These are phyloP conservation scores for Cercospora citrullina DNA, from an alignment of 2,329 filamentous ascomycete genomes.

Conservation along the genomic window DNA sequence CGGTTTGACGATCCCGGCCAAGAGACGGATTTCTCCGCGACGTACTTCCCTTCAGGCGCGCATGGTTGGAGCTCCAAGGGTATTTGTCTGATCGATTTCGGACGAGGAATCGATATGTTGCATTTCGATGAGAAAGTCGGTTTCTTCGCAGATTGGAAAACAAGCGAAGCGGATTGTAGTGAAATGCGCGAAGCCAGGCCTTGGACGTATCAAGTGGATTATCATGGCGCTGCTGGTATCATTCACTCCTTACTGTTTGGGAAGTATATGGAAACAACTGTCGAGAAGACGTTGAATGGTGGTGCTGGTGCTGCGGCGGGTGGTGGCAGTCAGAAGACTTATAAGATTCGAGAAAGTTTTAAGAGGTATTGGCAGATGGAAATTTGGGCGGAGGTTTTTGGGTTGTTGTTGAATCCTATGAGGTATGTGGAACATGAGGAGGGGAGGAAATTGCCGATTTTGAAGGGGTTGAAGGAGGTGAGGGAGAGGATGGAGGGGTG, in stretches of 20 bases:
- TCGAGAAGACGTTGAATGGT: conserved; percentile 44
- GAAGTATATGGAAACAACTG: conserved; percentile 83
- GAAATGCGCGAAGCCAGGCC: conserved; percentile 93
- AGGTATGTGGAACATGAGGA: conserved; percentile 66
- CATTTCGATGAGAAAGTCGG: conserved; percentile 73
- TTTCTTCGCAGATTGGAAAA: conserved; percentile 96
- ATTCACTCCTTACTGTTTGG: conserved; percentile 89
- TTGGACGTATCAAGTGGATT: conserved; percentile 98
- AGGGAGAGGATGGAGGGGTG: conserved; percentile 81
- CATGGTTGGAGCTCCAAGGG: conserved; percentile 80
- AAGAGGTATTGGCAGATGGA: conserved; percentile 98
- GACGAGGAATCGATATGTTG: conserved; percentile 89
- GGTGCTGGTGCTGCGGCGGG: conserved; percentile 45
- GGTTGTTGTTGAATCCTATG: conserved; percentile 80
- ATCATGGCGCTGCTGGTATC: conserved; percentile 86
- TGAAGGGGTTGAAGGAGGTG: conserved; percentile 66
- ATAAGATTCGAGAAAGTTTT: conserved; percentile 76
- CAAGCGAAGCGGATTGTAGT: conserved; percentile 79
- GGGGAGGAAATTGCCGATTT: conserved; percentile 67
- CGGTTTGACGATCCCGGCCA: conserved; percentile 62
- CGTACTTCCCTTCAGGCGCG: conserved; percentile 72
- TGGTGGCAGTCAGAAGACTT: conserved; percentile 59
- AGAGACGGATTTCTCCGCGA: conserved; percentile 54
- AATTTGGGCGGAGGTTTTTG: conserved; percentile 81
- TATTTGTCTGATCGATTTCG: conserved; percentile 88